Evolutionary conservation across 257 asterid species (phyloP), one percentile per base, ranked within the genome.

Genomic region (Gynochthodes officinalis): DNA sequence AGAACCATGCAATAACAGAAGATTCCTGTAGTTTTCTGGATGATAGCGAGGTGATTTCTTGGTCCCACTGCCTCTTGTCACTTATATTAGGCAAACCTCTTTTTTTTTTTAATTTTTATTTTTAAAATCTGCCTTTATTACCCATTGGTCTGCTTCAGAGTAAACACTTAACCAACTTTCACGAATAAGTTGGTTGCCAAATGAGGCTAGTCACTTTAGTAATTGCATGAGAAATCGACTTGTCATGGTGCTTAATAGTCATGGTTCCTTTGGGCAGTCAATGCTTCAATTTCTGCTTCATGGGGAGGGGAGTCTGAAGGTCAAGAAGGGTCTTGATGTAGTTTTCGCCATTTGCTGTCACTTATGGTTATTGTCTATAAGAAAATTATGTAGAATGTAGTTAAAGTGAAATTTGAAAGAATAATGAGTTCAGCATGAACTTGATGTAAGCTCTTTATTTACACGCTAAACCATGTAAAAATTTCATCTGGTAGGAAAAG

Each of bases 31-130:
- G 75, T 42, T 63, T 81, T 50, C 71, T 65, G 19, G 87, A 78
- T 71, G 89, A 78, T 57, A 82, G 80, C 74, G 82, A 87, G 97
- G 98, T 93, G 79, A 85, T 80, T 61, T 72, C 27, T 71, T 50
- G 63, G 4, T n/a, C 67, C 27, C 46, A 37, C 55, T 52, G 19
- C 60, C 23, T 42, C n/a, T 19, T 62, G 49, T 37, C 67, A 62
- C 18, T 61, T 40, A 7, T 19, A 62, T 18, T 44, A 21, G 33
- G 32, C 52, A 42, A n/a, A 40, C 7, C n/a, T 1, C 3, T 23
- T n/a, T 49, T 74, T 50, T 53, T 13, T 42, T 7, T 35, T n/a
- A n/a, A n/a, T n/a, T n/a, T n/a, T n/a, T n/a, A n/a, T n/a, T n/a
- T n/a, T n/a, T n/a, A n/a, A n/a, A n/a, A n/a, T n/a, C n/a, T n/a